Evolutionary conservation across 73 alveolate species (phyloP), one percentile per base, ranked within the genome.

Genomic region (Paramecium caudatum): DNA sequence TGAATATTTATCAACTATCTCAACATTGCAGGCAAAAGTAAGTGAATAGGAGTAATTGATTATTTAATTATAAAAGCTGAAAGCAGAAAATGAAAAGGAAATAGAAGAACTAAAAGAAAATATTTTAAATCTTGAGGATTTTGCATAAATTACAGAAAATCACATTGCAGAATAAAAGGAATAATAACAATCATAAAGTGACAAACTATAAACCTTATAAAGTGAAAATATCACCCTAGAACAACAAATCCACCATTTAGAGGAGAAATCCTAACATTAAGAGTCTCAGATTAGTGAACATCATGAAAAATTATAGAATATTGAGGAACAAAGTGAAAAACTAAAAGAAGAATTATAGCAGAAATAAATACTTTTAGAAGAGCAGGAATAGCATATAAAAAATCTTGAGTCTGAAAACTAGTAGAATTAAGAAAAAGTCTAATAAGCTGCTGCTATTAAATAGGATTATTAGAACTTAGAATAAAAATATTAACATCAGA

Each of bases 81-180:
- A 23, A 55, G 30, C 8, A 17, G 30, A 55, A 10, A 12, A 23
- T 55, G 0, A 55, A 21, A 10, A 5, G 16, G 4, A 55, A 10
- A 55, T 55, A 2, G 80, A 55, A 55, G 80, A 55, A 55, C 80
- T 55, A 27, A 55, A 55, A 55, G 80, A 55, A 21, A 37, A 55
- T 55, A 21, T 55, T 9, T 15, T 27, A 55, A 55, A 55, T 55
- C 7, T 55, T 1, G 80, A 55, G 17, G 80, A 55, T 55, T 55
- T 55, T 55, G 23, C 80, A 1, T 55, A 55, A 23, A 43, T 55
- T 23, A 27, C 80, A 1, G 80, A 55, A 25, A 55, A 55, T 55
- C 80, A 55, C 45, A 55, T 55, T 4, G 23, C 80, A 27, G 80
- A 55, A 3, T 55, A 55, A 23, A 12, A 21, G 30, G 80, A 55